A percentile compares a stretch with the other conserved stretches of the same genome.
phyloP scores from a whole-genome alignment of 1,139 yeast genomes.

The Debaryomyces sp. region DNA sequence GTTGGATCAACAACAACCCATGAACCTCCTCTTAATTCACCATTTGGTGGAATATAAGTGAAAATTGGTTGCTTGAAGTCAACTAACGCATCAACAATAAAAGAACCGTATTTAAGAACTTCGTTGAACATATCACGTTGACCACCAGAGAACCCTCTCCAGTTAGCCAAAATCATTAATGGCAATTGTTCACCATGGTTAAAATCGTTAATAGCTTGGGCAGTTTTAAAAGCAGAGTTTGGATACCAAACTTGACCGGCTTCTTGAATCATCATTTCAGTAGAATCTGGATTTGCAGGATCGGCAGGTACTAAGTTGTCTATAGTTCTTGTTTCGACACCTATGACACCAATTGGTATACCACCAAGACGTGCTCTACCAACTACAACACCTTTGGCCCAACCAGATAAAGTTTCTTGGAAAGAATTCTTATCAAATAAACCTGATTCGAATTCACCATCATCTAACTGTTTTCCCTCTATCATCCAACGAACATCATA shows the following conservation, averaged over 20 bases:
- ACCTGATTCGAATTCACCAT: conserved; percentile 78
- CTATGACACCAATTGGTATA: conserved; percentile 97
- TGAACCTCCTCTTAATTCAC: conserved; percentile 99
- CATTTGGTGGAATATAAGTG: conserved; percentile 96
- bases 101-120: conserved; percentile 94
- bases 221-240: conserved; percentile 97
- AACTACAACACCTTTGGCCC: conserved; percentile 98
- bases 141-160: conserved; percentile 99
- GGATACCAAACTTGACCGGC: conserved; percentile 99
- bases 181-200: conserved; percentile 98
- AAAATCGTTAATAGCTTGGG: conserved; percentile 97
- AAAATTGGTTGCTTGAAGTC: conserved; percentile 96
- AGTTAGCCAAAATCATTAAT: conserved; percentile 94
- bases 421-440: conserved; percentile 89
- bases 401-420: conserved; percentile 96
- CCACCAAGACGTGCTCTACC: conserved; percentile 99
- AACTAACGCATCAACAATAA: conserved; percentile 94
- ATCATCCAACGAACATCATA: conserved; percentile 97
- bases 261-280: conserved; percentile 85
- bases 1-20: conserved; percentile 99
- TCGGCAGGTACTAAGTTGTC: conserved; percentile 95
- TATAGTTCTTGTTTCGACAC: conserved; percentile 87
- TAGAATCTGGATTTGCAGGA: conserved; percentile 95
- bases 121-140: conserved; percentile 99
- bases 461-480: conserved; percentile 71